These are phyloP conservation scores for Xylaria sp. DNA, from an alignment of 2,329 filamentous ascomycete species.

Conservation along the genomic window DNA sequence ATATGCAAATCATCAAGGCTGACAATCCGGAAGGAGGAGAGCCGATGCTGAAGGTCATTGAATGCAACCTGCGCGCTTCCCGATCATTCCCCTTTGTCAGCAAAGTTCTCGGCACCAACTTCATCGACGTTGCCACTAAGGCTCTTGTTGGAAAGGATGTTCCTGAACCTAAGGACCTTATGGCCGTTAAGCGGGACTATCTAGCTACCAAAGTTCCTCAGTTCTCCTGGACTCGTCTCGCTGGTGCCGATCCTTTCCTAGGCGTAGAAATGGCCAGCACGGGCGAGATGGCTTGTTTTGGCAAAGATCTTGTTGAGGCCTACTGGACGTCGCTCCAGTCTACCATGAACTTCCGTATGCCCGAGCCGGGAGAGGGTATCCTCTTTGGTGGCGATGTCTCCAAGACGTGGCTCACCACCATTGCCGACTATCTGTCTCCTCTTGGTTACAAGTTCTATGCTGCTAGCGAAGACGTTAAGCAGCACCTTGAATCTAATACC, in stretches of 20 bases:
- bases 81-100: constrained; percentile 98
- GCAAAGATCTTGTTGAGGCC: constrained; percentile 92
- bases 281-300: constrained; percentile 98
- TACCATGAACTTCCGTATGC: constrained; percentile 99
- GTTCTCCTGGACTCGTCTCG: constrained; percentile 98
- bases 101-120: constrained; percentile 96
- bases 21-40: constrained; percentile 78
- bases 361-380: constrained; percentile 92
- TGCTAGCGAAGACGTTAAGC: constrained; percentile 82
- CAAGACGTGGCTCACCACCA: constrained; percentile 76
- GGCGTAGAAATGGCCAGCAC: constrained; percentile 98
- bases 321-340: constrained; percentile 98
- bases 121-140: constrained; percentile 94
- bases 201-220: constrained; percentile 97
- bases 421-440: constrained; percentile 87
- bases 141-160: constrained; percentile 88
- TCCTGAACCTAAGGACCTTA: constrained; percentile 86
- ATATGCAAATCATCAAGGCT: constrained; percentile 99
- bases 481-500: constrained; percentile 77
- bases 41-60: constrained; percentile 90
- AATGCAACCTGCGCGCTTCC: constrained; percentile 97
- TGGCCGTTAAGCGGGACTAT: constrained; percentile 90
- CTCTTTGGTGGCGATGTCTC: constrained; percentile 88
- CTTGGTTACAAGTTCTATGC: constrained; percentile 96
- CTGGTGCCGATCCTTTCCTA: constrained; percentile 95